Evolutionary conservation across 1,284 basidiomycete genomes (phyloP), one percentile per base, ranked within the genome.

Genomic region (Trametes versicolor): DNA sequence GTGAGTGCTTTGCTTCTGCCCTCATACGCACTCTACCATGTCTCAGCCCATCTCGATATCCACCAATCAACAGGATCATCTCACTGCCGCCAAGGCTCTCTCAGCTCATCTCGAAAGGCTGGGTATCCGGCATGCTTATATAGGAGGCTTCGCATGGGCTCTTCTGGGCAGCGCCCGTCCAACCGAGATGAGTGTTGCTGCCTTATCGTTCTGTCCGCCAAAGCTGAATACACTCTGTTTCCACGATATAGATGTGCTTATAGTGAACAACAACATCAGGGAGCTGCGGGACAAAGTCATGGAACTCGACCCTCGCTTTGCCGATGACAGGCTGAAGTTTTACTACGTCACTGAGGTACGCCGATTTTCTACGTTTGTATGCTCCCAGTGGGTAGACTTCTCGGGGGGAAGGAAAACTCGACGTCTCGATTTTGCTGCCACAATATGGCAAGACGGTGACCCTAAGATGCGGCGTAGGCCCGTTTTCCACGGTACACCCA

Each of bases 231-330:
- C 27, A 19, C 50, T n/a, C 21, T 17, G 25, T 54, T 29, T 59
- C 36, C 50, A 78, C 75, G 77, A 78, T 72, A 77, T 79, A 62
- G 78, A 79, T 54, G 71, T 79, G n/a, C 70, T 80, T 1, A 73
- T 79, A 32, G 72, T 78, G 53, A 64, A 68, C 6, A 67, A 66
- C 6, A 66, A 74, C 34, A 55, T 78, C 27, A 10, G 27, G 21
- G 54, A 27, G 6, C 45, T 77, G 9, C 72, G 74, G 10, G 61
- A 72, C 47, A 65, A 67, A 51, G 43, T 78, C 13, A 55, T 53
- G 41, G 70, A 71, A 17, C 29, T 71, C 19, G 70, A 74, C 58
- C 50, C 47, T 17, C 73, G 70, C 39, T 78, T 78, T 58, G 75
- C 75, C 17, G 61, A 65, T 3, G 67, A 64, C 9, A 71, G 68